These are phyloP conservation scores for Elaeis oleifera DNA, from an alignment of 202 grass and related monocot species.

Conservation along the genomic window DNA sequence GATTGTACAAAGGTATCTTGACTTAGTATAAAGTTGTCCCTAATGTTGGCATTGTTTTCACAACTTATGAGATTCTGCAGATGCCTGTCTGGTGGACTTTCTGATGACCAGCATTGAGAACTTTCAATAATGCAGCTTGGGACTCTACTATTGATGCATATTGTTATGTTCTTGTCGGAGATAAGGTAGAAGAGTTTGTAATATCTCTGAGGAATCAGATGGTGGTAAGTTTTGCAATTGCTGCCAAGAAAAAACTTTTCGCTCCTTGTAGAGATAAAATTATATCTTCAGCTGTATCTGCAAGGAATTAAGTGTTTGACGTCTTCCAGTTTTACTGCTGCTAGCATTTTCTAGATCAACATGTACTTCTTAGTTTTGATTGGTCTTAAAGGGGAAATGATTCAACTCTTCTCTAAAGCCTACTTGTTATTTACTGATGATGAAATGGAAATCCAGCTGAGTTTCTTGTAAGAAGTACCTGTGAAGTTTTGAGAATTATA, in stretches of 20 bases:
- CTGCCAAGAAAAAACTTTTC: conserved; percentile 8
- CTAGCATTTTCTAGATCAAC: conserved; percentile 20
- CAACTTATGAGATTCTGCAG: conserved; percentile 78
- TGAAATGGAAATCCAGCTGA: too few species aligned
- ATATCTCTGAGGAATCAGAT: conserved; percentile 39
- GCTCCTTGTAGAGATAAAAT: conserved; percentile 18
- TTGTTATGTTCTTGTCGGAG: neutral
- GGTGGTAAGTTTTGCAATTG: conserved; percentile 47
- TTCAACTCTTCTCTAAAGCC: too few species aligned
- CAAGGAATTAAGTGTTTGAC: conserved; percentile 9
- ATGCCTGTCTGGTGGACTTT: conserved; percentile 34
- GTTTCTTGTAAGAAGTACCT: too few species aligned
- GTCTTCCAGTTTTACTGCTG: conserved; percentile 27
- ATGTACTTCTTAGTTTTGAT: conserved; percentile 7
- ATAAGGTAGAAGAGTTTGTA: conserved; percentile 27
- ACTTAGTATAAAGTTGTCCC: conserved; percentile 91
- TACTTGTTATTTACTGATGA: too few species aligned
- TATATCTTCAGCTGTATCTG: neutral
- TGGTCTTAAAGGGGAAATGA: too few species aligned
- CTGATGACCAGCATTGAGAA: conserved; percentile 29
- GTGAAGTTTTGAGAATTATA: too few species aligned
- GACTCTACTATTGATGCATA: neutral
- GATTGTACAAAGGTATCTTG: conserved; percentile 92
- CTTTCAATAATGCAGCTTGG: conserved; percentile 12
- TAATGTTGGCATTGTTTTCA: conserved; percentile 77